A percentile compares a stretch with the other conserved stretches of the same genome.
phyloP scores from a whole-genome alignment of 1,139 yeast species.

The Suhomyces terraborum region DNA sequence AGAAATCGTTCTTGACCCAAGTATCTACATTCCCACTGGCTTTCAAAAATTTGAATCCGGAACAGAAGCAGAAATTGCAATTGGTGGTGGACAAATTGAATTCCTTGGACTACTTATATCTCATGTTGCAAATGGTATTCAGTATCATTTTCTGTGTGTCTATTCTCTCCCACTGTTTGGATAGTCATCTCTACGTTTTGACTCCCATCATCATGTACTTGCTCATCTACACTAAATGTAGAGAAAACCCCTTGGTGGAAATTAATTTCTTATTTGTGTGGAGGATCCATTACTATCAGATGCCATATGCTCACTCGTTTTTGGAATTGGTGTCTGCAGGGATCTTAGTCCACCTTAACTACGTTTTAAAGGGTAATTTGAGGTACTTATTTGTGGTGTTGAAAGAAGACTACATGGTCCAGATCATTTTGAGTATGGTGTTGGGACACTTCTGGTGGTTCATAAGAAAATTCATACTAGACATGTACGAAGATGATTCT shows the following conservation, averaged over 20 bases:
- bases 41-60: slow-evolving; percentile 17
- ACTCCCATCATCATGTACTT: slow-evolving; percentile 32
- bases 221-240: slow-evolving; percentile 34
- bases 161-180: slow-evolving; percentile 20
- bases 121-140: slow-evolving; percentile 27
- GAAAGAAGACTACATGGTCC: slow-evolving; percentile 9
- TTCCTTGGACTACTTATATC: slow-evolving; percentile 36
- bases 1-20: slow-evolving; percentile 19
- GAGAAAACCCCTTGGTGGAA: slow-evolving; percentile 28
- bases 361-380: slow-evolving; percentile 5
- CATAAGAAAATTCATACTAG: slow-evolving; percentile 26
- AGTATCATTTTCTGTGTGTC: slow-evolving; percentile 25
- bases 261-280: slow-evolving; percentile 33
- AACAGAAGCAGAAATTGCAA: slow-evolving; percentile 21
- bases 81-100: slow-evolving; percentile 22
- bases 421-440: slow-evolving; percentile 22
- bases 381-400: not conserved
- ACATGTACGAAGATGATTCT: slow-evolving; percentile 25
- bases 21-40: slow-evolving; percentile 24
- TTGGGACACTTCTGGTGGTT: slow-evolving; percentile 48
- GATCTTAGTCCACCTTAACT: slow-evolving; percentile 5
- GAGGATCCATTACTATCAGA: slow-evolving; percentile 26
- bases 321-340: slow-evolving; percentile 19
- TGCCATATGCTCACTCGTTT: slow-evolving; percentile 30
- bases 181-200: slow-evolving; percentile 16